Evolutionary conservation across 768 basidiomycete species (phyloP).

Genomic region (Boletus reticulatus): DNA sequence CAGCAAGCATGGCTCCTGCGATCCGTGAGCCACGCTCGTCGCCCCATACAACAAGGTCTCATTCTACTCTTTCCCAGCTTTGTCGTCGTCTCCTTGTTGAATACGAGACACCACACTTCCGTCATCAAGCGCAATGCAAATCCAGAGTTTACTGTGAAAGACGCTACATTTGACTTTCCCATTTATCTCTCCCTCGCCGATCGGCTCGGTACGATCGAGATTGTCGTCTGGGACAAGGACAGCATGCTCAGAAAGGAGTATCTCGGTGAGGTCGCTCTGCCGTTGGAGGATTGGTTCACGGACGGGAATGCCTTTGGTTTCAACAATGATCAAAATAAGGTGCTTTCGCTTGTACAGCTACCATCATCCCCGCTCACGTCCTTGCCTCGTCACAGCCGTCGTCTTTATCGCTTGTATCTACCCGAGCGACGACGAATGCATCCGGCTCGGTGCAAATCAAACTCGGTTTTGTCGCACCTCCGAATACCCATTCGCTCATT

Average conservation of each 20-base stretch:
- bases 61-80: constrained; percentile 43
- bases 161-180: constrained; percentile 89
- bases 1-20: constrained; percentile 67
- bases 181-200: constrained; percentile 76
- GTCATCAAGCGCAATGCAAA: constrained; percentile 70
- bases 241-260: constrained; percentile 82
- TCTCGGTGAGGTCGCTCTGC: constrained; percentile 81
- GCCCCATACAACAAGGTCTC: not conserved
- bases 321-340: constrained; percentile 67
- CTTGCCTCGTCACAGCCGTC: constrained; percentile 37
- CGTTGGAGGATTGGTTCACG: constrained; percentile 80
- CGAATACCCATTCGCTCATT: constrained; percentile 42
- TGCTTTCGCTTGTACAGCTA: constrained; percentile 32
- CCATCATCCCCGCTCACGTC: not conserved
- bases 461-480: constrained; percentile 52
- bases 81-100: constrained; percentile 63
- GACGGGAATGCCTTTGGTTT: constrained; percentile 45
- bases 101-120: constrained; percentile 65
- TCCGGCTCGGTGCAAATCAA: constrained; percentile 58
- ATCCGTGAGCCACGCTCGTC: constrained; percentile 58
- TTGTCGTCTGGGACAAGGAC: constrained; percentile 95
- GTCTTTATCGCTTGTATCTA: constrained; percentile 44
- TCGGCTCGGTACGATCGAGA: constrained; percentile 70
- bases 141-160: constrained; percentile 61
- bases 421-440: constrained; percentile 44